Base-by-base conservation (phyloP, 1,284 basidiomycete species). In the Irpex sp. region DNA sequence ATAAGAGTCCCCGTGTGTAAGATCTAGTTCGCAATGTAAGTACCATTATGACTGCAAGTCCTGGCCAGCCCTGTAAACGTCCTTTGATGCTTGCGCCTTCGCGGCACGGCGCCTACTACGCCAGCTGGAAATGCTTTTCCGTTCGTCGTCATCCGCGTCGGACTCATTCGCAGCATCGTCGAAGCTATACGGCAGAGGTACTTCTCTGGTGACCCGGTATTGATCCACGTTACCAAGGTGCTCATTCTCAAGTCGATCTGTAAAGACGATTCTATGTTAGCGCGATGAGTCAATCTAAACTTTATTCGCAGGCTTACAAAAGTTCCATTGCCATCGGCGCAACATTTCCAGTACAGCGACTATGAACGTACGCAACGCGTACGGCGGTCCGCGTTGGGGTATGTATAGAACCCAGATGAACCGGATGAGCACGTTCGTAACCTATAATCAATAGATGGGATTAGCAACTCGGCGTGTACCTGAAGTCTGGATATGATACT, bases 261-360 rank as follows among this genome's bases (percentile, higher is more conserved):
- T 34, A 7, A 26, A 26, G 21, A 26, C 21, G 21, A 26, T 26
- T 3, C 7, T 17, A 5, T 55, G 11, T 9, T 9, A 15, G n/a
- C 37, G 11, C n/a, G 19, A 2, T 21, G 11, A 56, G 13, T 31
- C 9, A 56, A 11, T 13, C 13, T 11, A 17, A 11, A 34, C 9
- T 11, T 1, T 11, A 13, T 15, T 2, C 13, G 34, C 19, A 40
- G 52, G 67, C 72, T 63, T 65, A 94, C 93, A 91, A 72, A 97
- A 93, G 75, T 97, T 97, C 96, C 96, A 98, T 69, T 92, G 92
- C 77, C 87, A 89, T 59, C 96, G 83, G 38, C 96, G 79, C 2
- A 94, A 71, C 78, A 95, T 86, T 73, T 98, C 96, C 38, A 93
- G 72, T 60, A 90, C 70, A 0, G 83, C 93, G 6, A 81, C 85